Conservation (phyloP, 495 filamentous ascomycete genomes). For the Hypoxylon intermedium region DNA sequence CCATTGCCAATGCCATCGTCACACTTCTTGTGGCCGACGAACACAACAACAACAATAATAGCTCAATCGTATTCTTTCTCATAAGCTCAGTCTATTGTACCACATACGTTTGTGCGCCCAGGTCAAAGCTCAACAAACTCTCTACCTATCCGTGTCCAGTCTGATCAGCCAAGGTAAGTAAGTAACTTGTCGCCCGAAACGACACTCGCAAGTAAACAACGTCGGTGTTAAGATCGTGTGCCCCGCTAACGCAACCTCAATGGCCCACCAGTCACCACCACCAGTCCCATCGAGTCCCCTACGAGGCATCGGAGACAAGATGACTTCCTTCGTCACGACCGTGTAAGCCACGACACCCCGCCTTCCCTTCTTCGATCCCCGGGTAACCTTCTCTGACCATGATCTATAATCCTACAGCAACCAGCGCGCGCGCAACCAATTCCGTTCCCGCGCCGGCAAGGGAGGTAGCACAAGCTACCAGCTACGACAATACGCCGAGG, state of each 20-base stretch:
- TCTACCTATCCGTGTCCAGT: no score
- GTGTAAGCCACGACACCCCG: slow-evolving; percentile 48
- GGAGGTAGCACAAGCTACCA: slow-evolving; percentile 92
- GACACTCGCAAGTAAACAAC: no score
- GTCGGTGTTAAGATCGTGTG: neutral
- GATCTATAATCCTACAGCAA: slow-evolving; percentile 64
- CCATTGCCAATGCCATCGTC: slow-evolving; percentile 4
- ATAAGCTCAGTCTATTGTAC: neutral
- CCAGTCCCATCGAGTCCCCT: slow-evolving; percentile 11
- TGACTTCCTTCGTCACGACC: slow-evolving; percentile 61
- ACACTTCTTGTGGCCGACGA: neutral
- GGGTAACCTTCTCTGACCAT: no score
- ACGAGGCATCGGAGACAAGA: slow-evolving; percentile 39
- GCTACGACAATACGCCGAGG: slow-evolving; percentile 95
- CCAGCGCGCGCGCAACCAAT: slow-evolving; percentile 85
- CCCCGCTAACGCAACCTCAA: slow-evolving; percentile 32
- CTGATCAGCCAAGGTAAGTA: no score
- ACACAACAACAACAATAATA: slow-evolving; percentile 1
- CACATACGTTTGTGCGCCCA: neutral
- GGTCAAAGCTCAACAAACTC: no score
- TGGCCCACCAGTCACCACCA: slow-evolving; percentile 37
- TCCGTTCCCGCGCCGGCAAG: slow-evolving; percentile 89
- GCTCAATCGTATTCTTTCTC: neutral
- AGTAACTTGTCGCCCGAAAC: no score
- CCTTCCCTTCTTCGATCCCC: no score